Conservation (phyloP, 257 asterid genomes). For the Solanum clarkiae region DNA sequence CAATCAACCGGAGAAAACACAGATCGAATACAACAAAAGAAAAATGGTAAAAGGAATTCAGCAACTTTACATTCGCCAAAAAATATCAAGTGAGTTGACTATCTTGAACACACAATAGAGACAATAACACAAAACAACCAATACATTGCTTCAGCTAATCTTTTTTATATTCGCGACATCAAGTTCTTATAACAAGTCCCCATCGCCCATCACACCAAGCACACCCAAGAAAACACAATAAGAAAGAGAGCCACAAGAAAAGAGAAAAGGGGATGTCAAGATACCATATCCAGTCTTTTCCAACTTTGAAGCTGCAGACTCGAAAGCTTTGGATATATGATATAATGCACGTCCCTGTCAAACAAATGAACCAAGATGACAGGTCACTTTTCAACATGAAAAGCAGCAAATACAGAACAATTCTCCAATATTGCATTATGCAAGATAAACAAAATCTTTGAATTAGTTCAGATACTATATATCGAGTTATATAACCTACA, state of each 20-base stretch:
- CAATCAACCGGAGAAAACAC: not conserved
- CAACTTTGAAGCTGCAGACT: conserved; percentile 71
- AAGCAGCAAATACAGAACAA: not conserved
- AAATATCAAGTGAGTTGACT: not conserved
- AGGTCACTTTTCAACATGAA: not conserved
- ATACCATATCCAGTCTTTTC: conserved; percentile 93
- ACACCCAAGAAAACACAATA: not conserved
- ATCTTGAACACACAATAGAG: not conserved
- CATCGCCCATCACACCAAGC: not conserved
- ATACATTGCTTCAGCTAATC: not conserved
- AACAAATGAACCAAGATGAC: conserved; percentile 2
- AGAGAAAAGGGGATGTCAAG: not conserved
- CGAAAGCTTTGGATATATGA: conserved; percentile 84
- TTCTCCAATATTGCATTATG: not conserved
- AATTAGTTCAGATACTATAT: not conserved
- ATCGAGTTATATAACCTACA: not conserved
- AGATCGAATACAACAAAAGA: not conserved
- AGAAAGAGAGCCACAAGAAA: not conserved
- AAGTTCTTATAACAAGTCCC: not conserved
- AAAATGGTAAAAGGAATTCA: not conserved
- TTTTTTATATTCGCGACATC: not conserved
- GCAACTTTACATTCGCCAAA: not conserved
- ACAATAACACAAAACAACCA: not conserved
- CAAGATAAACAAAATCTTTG: not conserved
- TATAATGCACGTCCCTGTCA: conserved; percentile 76